Percentiles rank a stretch among this genome's conserved stretches.
These are phyloP conservation scores for Tylopilus plumbeoviolaceoides DNA, from an alignment of 768 basidiomycete species.

Conservation along the genomic window DNA sequence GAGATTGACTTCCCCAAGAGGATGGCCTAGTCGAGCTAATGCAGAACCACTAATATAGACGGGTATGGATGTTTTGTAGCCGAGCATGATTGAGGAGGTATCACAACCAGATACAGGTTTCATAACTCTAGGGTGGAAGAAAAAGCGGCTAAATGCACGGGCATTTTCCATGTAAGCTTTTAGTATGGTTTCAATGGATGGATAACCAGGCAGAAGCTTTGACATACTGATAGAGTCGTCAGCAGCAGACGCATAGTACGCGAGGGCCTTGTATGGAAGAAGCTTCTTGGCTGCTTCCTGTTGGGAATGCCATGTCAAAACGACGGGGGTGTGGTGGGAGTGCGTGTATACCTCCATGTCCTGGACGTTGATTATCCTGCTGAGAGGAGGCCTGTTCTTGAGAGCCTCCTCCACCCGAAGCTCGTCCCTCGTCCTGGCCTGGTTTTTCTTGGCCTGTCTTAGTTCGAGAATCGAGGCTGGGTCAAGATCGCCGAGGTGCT, in stretches of 20 bases:
- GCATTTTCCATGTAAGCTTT: constrained; percentile 65
- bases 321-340: background rate
- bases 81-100: constrained; percentile 70
- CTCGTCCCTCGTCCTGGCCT: constrained; percentile 63
- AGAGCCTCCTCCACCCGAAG: constrained; percentile 60
- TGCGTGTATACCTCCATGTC: constrained; percentile 69
- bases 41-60: constrained; percentile 83
- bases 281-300: constrained; percentile 70
- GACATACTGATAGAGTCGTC: constrained; percentile 78
- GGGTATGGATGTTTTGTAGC: constrained; percentile 68
- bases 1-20: constrained; percentile 83
- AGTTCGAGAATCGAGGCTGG: constrained; percentile 39
- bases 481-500: constrained; percentile 68
- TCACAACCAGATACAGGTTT: constrained; percentile 58
- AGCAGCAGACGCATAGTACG: constrained; percentile 83
- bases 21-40: constrained; percentile 83
- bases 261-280: constrained; percentile 69
- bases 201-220: constrained; percentile 2
- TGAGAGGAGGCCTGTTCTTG: constrained; percentile 58
- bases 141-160: constrained; percentile 80
- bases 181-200: constrained; percentile 9
- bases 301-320: background rate
- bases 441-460: constrained; percentile 35
- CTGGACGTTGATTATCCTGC: constrained; percentile 64
- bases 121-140: constrained; percentile 84